Evolutionary conservation across 768 basidiomycete genomes (phyloP), one percentile per base, ranked within the genome.

Genomic region (Mycena alexandri): DNA sequence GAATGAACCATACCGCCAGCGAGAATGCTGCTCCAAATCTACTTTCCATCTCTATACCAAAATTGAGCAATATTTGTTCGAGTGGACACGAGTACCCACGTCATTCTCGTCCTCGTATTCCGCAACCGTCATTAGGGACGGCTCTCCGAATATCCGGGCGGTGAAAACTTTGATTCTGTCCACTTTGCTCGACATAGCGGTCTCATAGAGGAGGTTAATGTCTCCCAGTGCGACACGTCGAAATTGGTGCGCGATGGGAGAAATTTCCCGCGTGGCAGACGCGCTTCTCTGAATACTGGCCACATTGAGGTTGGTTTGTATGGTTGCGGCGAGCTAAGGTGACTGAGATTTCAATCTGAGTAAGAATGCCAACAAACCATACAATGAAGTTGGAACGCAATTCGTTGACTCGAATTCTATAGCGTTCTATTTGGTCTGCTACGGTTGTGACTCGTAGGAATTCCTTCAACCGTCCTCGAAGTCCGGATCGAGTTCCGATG

Each of bases 151-250:
- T 16, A 66, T 51, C 7, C 58, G 65, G 19, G 57, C 65, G n/a
- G 65, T 54, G 25, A 66, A 66, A 5, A 66, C 14, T 22, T 61
- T 66, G 51, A 66, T 42, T 29, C 54, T 54, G 43, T 54, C 24
- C 17, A 60, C 33, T 19, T 17, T 29, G 36, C 36, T 60, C 11
- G 17, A 10, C 42, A 50, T 29, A 10, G 58, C n/a, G 6, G n/a
- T 47, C 24, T 66, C 65, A 17, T 66, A 48, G 1, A 66, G 41
- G 24, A 66, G 65, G 42, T 66, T 66, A 16, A 66, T 66, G 9
- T 66, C 58, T 2, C 65, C 65, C 51, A 66, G 17, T 21, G 65
- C 51, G 8, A 66, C 36, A 13, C 29, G 21, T 2, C 65, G 51
- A 33, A 65, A 65, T 57, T 65, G 48, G 25, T 10, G n/a, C 13